Base-by-base conservation (phyloP, 2,329 filamentous ascomycete genomes). In the Arthrobotrys conoides region DNA sequence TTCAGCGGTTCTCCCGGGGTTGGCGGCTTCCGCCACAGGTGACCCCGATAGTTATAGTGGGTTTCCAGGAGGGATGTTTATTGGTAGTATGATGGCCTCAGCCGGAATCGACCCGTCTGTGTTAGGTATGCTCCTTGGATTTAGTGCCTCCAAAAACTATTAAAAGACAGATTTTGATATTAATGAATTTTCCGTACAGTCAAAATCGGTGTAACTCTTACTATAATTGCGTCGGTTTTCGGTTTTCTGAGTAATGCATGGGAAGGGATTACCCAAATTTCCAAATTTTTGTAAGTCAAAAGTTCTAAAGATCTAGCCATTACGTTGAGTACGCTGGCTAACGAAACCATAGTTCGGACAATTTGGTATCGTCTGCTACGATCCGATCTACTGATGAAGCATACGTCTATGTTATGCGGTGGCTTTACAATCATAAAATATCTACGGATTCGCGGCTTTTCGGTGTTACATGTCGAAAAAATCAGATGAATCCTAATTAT, bases 331-430 rank as follows among this genome's bases (percentile, higher is more conserved):
- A 27, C 6, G 3, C 27, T 27, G 10, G 24, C 38, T 48, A 18
- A 64, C 36, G 41, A 9, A 16, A 44, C 38, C 33, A 16, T 49
- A 79, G 81, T 44, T 82, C 81, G n/a, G 81, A 81, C 51, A 82
- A 82, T 61, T 51, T 82, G 49, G 80, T 82, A 41, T 82, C 82
- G 22, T 82, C 81, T 38, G 82, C 82, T 48, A 82, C 81, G 9
- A 80, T 82, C 38, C 81, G 82, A 36, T 82, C 82, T 3, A 82
- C 81, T 14, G 81, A 82, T 73, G 81, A 82, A 73, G 81, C 82
- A 53, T 82, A 81, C 57, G 77, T 82, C 5, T 82, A 82, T 72
- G 69, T 82, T 3, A 82, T 82, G 81, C 76, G 76, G 44, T 82
- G 81, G 81, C 65, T 82, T 9, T 81, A 81, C 18, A 75, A 63